These are phyloP conservation scores for Prunus armeniaca DNA, from an alignment of 306 rosid species.

Conservation along the genomic window DNA sequence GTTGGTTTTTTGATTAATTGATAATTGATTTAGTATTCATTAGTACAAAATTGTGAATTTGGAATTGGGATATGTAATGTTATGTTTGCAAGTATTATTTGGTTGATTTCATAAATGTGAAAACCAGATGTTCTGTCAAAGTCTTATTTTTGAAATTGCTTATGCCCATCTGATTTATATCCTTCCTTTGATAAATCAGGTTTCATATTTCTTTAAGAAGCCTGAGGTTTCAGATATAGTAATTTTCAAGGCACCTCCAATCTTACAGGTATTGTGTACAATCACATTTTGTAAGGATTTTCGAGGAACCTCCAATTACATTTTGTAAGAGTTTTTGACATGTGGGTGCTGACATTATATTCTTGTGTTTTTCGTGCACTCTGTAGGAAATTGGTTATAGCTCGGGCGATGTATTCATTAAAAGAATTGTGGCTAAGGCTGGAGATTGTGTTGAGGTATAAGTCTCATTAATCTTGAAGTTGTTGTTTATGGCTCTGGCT, in stretches of 20 bases:
- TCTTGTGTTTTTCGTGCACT: slow-evolving; percentile 12
- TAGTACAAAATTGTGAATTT: background rate
- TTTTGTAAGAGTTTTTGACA: slow-evolving; percentile 5
- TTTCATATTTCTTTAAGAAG: slow-evolving; percentile 76
- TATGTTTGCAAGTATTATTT: background rate
- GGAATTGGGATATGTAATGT: background rate
- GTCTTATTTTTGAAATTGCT: background rate
- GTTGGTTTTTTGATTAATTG: background rate
- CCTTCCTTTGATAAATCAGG: slow-evolving; percentile 43
- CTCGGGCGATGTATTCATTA: slow-evolving; percentile 72
- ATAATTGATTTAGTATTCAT: background rate
- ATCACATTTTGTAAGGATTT: background rate
- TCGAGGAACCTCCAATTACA: background rate
- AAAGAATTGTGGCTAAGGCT: slow-evolving; percentile 90
- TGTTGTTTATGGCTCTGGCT: background rate
- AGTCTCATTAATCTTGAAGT: slow-evolving; percentile 6
- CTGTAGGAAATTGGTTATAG: slow-evolving; percentile 61
- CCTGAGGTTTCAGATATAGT: slow-evolving; percentile 94
- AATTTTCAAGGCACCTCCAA: slow-evolving; percentile 80
- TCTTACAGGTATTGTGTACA: slow-evolving; percentile 52
- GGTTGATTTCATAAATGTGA: background rate
- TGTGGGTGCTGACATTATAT: slow-evolving; percentile 10
- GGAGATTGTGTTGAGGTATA: slow-evolving; percentile 83
- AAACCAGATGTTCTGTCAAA: background rate
- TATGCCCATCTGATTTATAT: background rate